Evolutionary conservation across 441 rosid genomes (phyloP).

Genomic region (Breynia disticha): DNA sequence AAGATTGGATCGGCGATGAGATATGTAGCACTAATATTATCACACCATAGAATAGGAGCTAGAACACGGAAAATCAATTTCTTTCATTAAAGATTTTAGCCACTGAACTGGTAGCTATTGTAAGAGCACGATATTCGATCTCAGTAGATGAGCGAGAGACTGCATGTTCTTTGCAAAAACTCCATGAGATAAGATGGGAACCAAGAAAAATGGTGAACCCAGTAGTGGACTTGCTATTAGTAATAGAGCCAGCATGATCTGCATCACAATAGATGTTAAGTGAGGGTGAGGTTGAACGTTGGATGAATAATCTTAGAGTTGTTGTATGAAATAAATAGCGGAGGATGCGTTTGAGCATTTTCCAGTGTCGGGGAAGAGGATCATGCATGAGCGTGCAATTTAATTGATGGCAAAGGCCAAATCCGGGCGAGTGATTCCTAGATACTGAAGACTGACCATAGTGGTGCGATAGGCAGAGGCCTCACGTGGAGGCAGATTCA

Average conservation of each 20-base stretch:
- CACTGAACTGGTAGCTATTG: neutral
- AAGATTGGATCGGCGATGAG: neutral
- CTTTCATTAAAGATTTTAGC: neutral
- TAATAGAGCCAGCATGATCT: neutral
- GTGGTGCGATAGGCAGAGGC: neutral
- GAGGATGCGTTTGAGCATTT: neutral
- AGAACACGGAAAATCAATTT: neutral
- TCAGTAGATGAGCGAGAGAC: neutral
- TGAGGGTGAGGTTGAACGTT: neutral
- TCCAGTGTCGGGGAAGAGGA: neutral
- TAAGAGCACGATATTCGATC: conserved; percentile 2
- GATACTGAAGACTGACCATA: neutral
- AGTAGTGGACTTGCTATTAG: neutral
- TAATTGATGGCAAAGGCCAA: neutral
- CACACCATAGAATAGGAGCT: conserved; percentile 3
- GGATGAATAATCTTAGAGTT: neutral
- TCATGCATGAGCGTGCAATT: neutral
- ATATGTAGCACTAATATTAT: conserved; percentile 2
- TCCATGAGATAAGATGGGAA: conserved; percentile 3
- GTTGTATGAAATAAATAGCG: neutral
- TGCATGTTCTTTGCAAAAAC: neutral
- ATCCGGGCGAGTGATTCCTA: neutral
- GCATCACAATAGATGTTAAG: neutral
- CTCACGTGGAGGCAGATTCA: neutral
- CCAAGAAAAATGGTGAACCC: conserved; percentile 6